Conservation (phyloP, 495 filamentous ascomycete genomes). For the Podospora bellae-mahoneyi region DNA sequence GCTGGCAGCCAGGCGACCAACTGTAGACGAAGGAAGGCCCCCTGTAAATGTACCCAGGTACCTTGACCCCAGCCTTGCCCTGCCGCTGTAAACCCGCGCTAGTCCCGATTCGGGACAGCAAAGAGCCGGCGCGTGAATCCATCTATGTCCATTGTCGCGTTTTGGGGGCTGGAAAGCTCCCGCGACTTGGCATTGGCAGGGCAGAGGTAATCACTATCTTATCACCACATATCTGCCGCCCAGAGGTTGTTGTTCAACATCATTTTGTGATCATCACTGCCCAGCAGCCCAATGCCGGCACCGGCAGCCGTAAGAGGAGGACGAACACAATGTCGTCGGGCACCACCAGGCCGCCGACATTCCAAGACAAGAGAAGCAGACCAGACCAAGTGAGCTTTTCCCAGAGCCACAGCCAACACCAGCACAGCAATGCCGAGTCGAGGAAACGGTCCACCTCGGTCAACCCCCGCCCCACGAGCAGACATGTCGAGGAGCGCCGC, state of each 20-base stretch:
- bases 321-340: conserved; percentile 39
- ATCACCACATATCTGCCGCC: background rate
- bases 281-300: conserved; percentile 12
- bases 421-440: conserved; percentile 22
- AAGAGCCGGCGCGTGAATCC: background rate
- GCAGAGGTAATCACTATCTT: background rate
- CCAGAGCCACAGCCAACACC: conserved; percentile 14
- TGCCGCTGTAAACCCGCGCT: conserved; percentile 7
- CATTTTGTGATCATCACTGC: background rate
- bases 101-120: conserved; percentile 4
- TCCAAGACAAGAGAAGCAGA: conserved; percentile 40
- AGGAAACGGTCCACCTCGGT: conserved; percentile 47
- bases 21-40: conserved; percentile 6
- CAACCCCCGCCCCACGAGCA: conserved; percentile 39
- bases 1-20: conserved; percentile 22
- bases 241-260: background rate
- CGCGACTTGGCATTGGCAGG: conserved; percentile 16
- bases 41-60: conserved; percentile 22
- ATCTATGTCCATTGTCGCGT: conserved; percentile 11
- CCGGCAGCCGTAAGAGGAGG: conserved; percentile 12
- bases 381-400: conserved; percentile 27
- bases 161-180: conserved; percentile 17
- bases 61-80: background rate
- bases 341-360: conserved; percentile 27
- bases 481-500: conserved; percentile 42